Evolutionary conservation across 345 rosid genomes (phyloP).

Genomic region (Salix suchowensis): DNA sequence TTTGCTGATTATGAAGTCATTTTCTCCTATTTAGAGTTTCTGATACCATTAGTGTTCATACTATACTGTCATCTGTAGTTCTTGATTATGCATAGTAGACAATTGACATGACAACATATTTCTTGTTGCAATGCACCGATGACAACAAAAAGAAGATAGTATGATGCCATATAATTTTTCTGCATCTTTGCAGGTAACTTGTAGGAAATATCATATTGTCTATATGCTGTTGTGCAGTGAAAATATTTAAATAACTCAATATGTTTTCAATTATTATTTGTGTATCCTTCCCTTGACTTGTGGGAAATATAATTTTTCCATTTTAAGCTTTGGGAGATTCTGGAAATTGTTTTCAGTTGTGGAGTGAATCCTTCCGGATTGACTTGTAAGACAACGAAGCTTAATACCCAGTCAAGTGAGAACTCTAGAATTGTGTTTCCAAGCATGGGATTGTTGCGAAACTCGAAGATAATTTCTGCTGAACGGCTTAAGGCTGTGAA

Average conservation of each 20-base stretch:
- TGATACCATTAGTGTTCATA: neutral
- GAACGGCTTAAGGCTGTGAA: constrained; percentile 46
- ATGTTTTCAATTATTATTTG: too few relatives aligned
- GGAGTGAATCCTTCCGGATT: constrained; percentile 33
- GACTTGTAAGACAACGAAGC: constrained; percentile 36
- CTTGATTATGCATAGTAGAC: neutral
- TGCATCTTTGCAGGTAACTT: too few relatives aligned
- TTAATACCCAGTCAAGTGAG: constrained; percentile 8
- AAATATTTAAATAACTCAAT: too few relatives aligned
- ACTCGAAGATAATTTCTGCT: constrained; percentile 28
- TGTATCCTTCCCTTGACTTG: too few relatives aligned
- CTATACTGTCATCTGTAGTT: neutral
- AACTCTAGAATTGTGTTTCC: constrained; percentile 29
- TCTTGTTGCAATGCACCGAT: neutral
- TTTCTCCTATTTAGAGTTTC: neutral
- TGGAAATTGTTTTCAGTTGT: constrained; percentile 32
- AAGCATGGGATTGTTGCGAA: constrained; percentile 31
- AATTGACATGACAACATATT: neutral
- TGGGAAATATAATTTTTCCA: neutral
- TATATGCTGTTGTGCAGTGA: too few relatives aligned
- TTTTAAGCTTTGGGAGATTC: neutral
- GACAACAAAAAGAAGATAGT: too few relatives aligned
- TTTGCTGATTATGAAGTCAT: neutral
- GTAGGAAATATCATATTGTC: too few relatives aligned
- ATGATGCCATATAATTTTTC: too few relatives aligned